A percentile compares a stretch with the other conserved stretches of the same genome.
Evolutionary conservation across 352 stramenopile species (phyloP).

Genomic region (Globisporangium okanoganense): DNA sequence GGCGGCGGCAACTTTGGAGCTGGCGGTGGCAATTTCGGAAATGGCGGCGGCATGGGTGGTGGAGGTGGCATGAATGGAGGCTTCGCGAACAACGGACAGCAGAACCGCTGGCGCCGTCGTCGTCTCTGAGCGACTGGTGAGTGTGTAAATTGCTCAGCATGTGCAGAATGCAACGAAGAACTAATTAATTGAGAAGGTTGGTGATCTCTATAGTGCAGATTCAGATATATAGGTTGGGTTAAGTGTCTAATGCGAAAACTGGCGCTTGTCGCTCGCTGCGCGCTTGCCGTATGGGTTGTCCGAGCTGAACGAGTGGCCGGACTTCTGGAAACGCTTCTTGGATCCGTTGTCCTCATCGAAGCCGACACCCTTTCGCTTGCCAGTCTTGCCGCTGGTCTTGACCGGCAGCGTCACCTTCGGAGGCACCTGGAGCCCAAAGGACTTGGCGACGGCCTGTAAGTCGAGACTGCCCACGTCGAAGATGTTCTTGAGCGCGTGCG

Average conservation of each 20-base stretch:
- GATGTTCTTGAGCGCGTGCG: constrained; percentile 97
- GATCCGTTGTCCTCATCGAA: constrained; percentile 46
- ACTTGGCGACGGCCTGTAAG: constrained; percentile 93
- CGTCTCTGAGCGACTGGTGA: background rate
- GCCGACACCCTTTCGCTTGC: constrained; percentile 64
- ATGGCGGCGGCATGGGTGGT: background rate
- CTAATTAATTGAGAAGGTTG: background rate
- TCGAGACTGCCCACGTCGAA: constrained; percentile 98
- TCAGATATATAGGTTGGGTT: constrained; percentile 11
- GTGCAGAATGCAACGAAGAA: background rate
- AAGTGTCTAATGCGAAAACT: constrained; percentile 86
- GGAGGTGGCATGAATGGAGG: background rate
- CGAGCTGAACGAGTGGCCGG: constrained; percentile 96
- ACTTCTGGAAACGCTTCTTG: constrained; percentile 63
- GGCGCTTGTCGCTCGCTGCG: constrained; percentile 83
- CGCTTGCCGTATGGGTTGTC: constrained; percentile 97
- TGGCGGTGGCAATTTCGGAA: background rate
- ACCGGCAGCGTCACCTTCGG: constrained; percentile 96
- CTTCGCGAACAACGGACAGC: background rate
- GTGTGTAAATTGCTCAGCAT: background rate
- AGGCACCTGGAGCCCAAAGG: constrained; percentile 97
- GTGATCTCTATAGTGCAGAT: constrained; percentile 8
- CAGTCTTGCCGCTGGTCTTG: constrained; percentile 77
- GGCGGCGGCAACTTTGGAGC: background rate
- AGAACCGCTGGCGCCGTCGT: constrained; percentile 1